Evolutionary conservation across 352 stramenopile genomes (phyloP), one percentile per base, ranked within the genome.

Genomic region (Phytopythium ostracodes): DNA sequence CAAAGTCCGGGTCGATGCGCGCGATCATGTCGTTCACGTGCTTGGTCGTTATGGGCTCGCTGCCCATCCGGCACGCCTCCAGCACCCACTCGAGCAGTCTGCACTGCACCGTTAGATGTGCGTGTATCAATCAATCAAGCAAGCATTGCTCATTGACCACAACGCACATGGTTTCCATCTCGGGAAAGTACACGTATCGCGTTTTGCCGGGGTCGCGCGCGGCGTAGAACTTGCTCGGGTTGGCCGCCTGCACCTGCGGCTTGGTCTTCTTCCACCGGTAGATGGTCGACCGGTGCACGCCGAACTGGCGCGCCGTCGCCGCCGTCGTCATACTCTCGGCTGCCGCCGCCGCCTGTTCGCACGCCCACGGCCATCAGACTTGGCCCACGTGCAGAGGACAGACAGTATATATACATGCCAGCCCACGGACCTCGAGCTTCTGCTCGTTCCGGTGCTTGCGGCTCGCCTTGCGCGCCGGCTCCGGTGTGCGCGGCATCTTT

Each of bases 261-360:
- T 49, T 49, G 43, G 43, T 25, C 43, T 49, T 49, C 43, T 49
- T 49, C 43, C 43, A 49, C 43, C 43, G 43, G 43, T 49, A 49
- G 18, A 49, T 25, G 43, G 43, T 49, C 4, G 43, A 49, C 17
- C 43, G 43, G 43, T 49, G 43, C 18, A 49, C 43, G 43, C 43
- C 43, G 43, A 49, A 49, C 18, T 25, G 43, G 5, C 22, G 18
- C 18, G 43, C 43, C 43, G 43, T 25, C 43, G 18, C 43, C 18
- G 43, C 43, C 43, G 43, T 49, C 43, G 43, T 25, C 43, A 49
- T 9, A 7, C 43, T 8, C 43, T 49, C 43, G 17, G 43, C 43
- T 14, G 43, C 43, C 18, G 22, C 18, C 43, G 43, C 43, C 43
- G 43, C 43, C 43, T 49, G 43, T 49, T 24, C 22, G 22, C 7